Base-by-base conservation (phyloP, 2,329 filamentous ascomycete species). In the Xylaria sp. region DNA sequence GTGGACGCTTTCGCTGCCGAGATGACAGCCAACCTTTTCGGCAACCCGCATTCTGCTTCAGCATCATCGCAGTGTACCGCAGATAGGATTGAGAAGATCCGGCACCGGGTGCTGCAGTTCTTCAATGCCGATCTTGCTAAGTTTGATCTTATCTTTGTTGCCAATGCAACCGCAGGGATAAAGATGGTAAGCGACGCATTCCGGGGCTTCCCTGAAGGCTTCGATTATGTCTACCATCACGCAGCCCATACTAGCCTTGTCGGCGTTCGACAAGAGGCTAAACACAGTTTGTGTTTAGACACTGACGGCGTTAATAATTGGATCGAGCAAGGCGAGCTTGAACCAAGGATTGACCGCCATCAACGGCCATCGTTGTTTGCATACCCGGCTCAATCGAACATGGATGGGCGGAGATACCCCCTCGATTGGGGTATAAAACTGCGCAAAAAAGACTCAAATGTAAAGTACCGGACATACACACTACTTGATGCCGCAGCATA, bases 11-110 rank as follows among this genome's bases (percentile, higher is more conserved):
- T 96, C 77, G 87, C 92, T 8, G 76, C 79, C n/a, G 91, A 95
- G 63, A 89, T 97, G 84, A 89, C 89, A 25, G 81, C 85, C 3
- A 91, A 88, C 70, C 80, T 98, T 0, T 93, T 94, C 69, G 94
- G 94, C 38, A 98, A 98, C 66, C 94, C 94, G 0, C 94, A 98
- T 77, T 97, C 94, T 0, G 89, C 87, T 52, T 96, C 94, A 1
- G 80, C 84, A 14, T 89, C 93, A 2, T 96, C 94, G 0, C 92
- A 95, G 72, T 82, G 89, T 33, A 89, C 92, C 0, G 90, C 91
- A 0, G 82, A 84, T 1, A 84, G 89, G 5, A 87, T 97, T 60
- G 93, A 97, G 67, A 87, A 94, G 75, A 81, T 90, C 31, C 87
- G 94, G 8, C 77, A 92, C 37, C 83, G 87, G 14, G 82, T 92